Evolutionary conservation across 1,139 yeast genomes (phyloP).

Genomic region (Geotrichum aggregatum): DNA sequence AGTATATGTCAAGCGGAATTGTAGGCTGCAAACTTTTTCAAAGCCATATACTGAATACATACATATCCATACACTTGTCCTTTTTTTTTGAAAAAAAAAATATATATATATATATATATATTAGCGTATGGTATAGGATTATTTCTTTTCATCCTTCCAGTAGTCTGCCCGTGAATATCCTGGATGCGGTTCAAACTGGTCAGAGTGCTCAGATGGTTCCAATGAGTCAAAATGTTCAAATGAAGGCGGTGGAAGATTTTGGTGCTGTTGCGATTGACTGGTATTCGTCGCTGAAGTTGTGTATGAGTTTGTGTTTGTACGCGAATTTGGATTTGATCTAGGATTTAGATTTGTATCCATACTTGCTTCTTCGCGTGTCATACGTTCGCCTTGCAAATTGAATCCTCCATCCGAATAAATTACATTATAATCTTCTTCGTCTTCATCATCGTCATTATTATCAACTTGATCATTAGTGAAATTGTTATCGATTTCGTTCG

Average conservation of each 20-base stretch:
- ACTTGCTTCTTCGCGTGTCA: not conserved
- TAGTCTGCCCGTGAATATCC: constrained; percentile 36
- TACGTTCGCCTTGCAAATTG: not conserved
- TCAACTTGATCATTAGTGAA: not conserved
- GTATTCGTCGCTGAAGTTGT: too few species aligned
- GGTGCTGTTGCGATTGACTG: too few species aligned
- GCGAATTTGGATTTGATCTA: too few species aligned
- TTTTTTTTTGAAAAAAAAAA: too few species aligned
- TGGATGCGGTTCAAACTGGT: constrained; percentile 29
- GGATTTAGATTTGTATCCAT: too few species aligned
- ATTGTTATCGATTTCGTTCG: not conserved
- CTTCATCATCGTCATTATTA: not conserved
- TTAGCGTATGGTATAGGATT: not conserved
- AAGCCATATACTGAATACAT: too few species aligned
- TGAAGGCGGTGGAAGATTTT: constrained; percentile 19
- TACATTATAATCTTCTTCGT: constrained; percentile 8
- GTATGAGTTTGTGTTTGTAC: too few species aligned
- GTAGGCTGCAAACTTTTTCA: too few species aligned
- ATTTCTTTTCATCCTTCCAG: constrained; percentile 34
- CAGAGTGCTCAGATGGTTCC: too few species aligned
- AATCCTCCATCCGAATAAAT: constrained; percentile 7
- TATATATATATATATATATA: not conserved
- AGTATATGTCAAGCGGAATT: too few species aligned
- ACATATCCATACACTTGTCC: too few species aligned
- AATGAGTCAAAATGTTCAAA: too few species aligned